Percentiles rank a stretch among this genome's conserved stretches.
Evolutionary conservation across 495 filamentous ascomycete genomes (phyloP).

Genomic region (Penicillium argentinense): DNA sequence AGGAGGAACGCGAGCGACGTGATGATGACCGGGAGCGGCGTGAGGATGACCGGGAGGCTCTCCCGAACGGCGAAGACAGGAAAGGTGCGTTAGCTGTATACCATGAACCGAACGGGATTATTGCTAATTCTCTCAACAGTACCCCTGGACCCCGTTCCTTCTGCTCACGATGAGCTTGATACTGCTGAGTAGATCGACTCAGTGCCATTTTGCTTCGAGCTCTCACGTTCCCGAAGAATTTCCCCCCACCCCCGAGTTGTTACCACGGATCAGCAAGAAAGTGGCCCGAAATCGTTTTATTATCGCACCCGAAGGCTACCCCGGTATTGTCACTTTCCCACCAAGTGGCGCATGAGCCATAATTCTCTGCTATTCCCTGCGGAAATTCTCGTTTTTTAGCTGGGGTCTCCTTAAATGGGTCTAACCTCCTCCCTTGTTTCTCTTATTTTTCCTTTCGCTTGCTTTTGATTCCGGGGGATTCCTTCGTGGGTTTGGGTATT

Average conservation of each 20-base stretch:
- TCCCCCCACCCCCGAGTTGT: neutral
- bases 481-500: slow-evolving; percentile 27
- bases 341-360: neutral
- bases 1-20: slow-evolving; percentile 65
- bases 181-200: slow-evolving; percentile 76
- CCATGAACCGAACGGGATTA: no score
- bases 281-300: neutral
- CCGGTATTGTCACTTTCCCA: neutral
- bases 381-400: neutral
- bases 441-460: neutral
- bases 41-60: slow-evolving; percentile 53
- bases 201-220: slow-evolving; percentile 8
- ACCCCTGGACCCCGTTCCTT: slow-evolving; percentile 71
- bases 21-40: slow-evolving; percentile 64
- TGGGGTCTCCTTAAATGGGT: slow-evolving; percentile 1
- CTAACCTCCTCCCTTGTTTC: neutral
- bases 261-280: neutral
- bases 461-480: neutral
- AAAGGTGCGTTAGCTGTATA: slow-evolving; percentile 76
- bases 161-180: slow-evolving; percentile 93
- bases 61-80: slow-evolving; percentile 63
- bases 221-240: neutral
- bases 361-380: neutral
- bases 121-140: slow-evolving; percentile 27
- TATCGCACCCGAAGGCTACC: neutral